phyloP scores from a whole-genome alignment of 768 basidiomycete species.

The Suillus hirtellus region DNA sequence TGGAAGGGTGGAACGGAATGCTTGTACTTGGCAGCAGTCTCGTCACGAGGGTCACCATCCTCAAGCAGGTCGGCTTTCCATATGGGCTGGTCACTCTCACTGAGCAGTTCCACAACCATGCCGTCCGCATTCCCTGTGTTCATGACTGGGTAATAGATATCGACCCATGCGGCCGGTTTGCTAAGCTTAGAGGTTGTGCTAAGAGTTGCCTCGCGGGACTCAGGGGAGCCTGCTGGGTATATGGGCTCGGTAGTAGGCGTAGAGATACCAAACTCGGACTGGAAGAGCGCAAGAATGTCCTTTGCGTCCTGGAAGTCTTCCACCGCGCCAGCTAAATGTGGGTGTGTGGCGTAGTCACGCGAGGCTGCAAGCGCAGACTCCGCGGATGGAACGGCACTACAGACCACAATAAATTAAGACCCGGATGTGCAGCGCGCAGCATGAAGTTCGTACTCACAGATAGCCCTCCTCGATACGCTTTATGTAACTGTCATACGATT shows the following conservation, averaged over 20 bases:
- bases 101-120: slow-evolving; percentile 66
- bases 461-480: slow-evolving; percentile 31
- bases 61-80: slow-evolving; percentile 78
- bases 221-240: slow-evolving; percentile 66
- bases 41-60: slow-evolving; percentile 69
- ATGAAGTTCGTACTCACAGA: slow-evolving; percentile 32
- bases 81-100: slow-evolving; percentile 47
- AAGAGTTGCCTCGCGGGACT: slow-evolving; percentile 69
- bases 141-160: slow-evolving; percentile 85
- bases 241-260: slow-evolving; percentile 48
- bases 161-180: slow-evolving; percentile 75
- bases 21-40: slow-evolving; percentile 66
- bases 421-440: neutral
- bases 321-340: slow-evolving; percentile 69
- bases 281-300: slow-evolving; percentile 66
- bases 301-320: slow-evolving; percentile 67
- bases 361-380: slow-evolving; percentile 61
- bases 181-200: slow-evolving; percentile 45
- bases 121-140: slow-evolving; percentile 66
- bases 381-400: slow-evolving; percentile 54
- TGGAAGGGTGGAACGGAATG: slow-evolving; percentile 82
- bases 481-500: slow-evolving; percentile 18
- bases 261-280: slow-evolving; percentile 57
- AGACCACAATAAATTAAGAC: slow-evolving; percentile 2
- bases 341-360: slow-evolving; percentile 60